These are phyloP conservation scores for Lodderomyces jiufengensis DNA, from an alignment of 1,139 yeast genomes.

Conservation along the genomic window DNA sequence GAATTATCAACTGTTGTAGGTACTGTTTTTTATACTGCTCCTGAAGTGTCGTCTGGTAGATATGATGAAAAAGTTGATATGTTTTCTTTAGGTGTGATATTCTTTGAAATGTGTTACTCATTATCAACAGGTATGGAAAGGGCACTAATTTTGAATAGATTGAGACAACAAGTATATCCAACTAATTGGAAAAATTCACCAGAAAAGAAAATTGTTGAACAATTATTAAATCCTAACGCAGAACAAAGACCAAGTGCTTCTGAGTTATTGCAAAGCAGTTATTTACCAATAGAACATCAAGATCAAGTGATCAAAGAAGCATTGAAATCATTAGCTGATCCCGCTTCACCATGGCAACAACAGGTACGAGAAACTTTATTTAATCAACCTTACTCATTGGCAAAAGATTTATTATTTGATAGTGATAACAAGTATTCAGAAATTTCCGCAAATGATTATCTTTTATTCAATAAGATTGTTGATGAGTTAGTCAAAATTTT, in stretches of 20 bases:
- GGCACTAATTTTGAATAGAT: conserved; percentile 59
- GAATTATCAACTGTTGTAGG: conserved; percentile 92
- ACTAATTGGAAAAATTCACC: conserved; percentile 53
- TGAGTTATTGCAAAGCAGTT: conserved; percentile 70
- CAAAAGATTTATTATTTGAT: conserved; percentile 80
- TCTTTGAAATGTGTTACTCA: conserved; percentile 89
- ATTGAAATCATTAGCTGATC: conserved; percentile 76
- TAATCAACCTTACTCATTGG: conserved; percentile 76
- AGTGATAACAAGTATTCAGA: conserved; percentile 15
- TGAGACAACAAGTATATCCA: conserved; percentile 67
- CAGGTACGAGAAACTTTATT: conserved; percentile 86
- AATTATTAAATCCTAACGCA: conserved; percentile 76
- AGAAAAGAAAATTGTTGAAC: conserved; percentile 63
- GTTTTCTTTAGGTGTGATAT: conserved; percentile 91
- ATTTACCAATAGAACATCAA: conserved; percentile 83
- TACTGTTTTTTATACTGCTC: conserved; percentile 88
- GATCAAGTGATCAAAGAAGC: conserved; percentile 90
- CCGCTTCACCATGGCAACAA: conserved; percentile 91
- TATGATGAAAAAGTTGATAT: conserved; percentile 93
- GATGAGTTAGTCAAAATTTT: conserved; percentile 59
- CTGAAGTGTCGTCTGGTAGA: conserved; percentile 74
- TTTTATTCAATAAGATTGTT: conserved; percentile 49
- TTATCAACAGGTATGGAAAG: conserved; percentile 92
- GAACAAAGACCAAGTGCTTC: conserved; percentile 73
- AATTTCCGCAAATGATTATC: conserved; percentile 29